Evolutionary conservation across 2,329 filamentous ascomycete genomes (phyloP).

Genomic region (Zymoseptoria tritici): DNA sequence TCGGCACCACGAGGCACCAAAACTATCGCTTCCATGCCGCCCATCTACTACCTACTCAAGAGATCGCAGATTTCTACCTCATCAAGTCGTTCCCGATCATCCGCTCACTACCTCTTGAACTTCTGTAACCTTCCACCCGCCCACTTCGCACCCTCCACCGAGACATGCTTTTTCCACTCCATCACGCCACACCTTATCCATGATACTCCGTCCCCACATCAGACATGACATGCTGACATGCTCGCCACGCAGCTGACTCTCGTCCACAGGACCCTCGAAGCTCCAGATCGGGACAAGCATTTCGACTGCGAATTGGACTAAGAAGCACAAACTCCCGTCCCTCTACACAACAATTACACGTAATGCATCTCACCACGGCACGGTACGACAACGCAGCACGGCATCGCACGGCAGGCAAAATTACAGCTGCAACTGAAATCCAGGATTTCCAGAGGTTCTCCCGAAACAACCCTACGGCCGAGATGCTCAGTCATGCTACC

Average conservation of each 20-base stretch:
- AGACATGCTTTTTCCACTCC: background rate
- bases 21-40: background rate
- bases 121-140: background rate
- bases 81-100: background rate
- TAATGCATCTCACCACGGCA: no score
- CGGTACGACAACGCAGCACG: no score
- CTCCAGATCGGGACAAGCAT: no score
- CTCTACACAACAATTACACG: no score
- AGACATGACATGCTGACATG: background rate
- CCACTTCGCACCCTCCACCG: background rate
- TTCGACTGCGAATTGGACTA: background rate
- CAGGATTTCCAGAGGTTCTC: no score
- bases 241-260: background rate
- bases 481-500: background rate
- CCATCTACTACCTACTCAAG: background rate
- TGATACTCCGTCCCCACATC: background rate
- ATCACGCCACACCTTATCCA: background rate
- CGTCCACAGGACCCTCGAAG: background rate
- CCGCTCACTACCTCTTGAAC: background rate
- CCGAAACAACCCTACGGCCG: no score
- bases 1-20: background rate
- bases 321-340: background rate
- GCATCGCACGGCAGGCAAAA: background rate
- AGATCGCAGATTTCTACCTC: no score
- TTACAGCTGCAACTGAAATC: background rate